These are phyloP conservation scores for Firmiana major DNA, from an alignment of 345 rosid genomes.

Conservation along the genomic window DNA sequence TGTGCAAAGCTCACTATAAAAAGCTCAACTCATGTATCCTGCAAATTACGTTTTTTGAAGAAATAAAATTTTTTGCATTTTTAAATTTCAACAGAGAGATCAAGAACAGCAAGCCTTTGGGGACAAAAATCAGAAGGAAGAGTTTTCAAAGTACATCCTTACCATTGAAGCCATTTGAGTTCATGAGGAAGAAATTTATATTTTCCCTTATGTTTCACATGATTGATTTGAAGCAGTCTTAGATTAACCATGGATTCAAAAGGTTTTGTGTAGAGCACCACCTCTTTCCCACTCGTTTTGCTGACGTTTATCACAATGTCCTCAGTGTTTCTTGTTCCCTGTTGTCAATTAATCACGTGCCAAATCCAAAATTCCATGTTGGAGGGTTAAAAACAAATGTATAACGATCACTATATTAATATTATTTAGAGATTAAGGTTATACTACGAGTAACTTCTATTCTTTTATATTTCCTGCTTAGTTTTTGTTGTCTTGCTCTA, in stretches of 20 bases:
- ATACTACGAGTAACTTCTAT: too few species aligned
- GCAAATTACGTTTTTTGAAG: too few species aligned
- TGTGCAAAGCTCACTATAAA: too few species aligned
- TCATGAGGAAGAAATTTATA: slow-evolving; percentile 43
- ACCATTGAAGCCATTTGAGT: slow-evolving; percentile 72
- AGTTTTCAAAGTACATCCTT: slow-evolving; percentile 42
- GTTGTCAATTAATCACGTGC: neutral
- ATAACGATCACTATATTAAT: neutral
- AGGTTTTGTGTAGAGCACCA: slow-evolving; percentile 29
- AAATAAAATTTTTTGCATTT: too few species aligned
- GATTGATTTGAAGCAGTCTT: slow-evolving; percentile 61
- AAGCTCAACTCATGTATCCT: too few species aligned
- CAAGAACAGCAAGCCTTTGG: slow-evolving; percentile 53
- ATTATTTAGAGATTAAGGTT: too few species aligned
- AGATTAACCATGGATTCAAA: slow-evolving; percentile 47
- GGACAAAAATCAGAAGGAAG: slow-evolving; percentile 42
- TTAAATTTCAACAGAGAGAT: too few species aligned
- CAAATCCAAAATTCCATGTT: neutral
- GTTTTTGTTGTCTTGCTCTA: too few species aligned
- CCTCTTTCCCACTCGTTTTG: slow-evolving; percentile 19
- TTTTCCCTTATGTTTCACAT: slow-evolving; percentile 47
- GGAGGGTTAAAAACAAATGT: neutral
- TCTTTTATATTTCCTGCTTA: too few species aligned
- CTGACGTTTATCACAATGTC: slow-evolving; percentile 32
- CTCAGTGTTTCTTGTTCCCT: slow-evolving; percentile 36